Evolutionary conservation across 2,329 filamentous ascomycete genomes (phyloP).

Genomic region (Stenocarpella maydis): DNA sequence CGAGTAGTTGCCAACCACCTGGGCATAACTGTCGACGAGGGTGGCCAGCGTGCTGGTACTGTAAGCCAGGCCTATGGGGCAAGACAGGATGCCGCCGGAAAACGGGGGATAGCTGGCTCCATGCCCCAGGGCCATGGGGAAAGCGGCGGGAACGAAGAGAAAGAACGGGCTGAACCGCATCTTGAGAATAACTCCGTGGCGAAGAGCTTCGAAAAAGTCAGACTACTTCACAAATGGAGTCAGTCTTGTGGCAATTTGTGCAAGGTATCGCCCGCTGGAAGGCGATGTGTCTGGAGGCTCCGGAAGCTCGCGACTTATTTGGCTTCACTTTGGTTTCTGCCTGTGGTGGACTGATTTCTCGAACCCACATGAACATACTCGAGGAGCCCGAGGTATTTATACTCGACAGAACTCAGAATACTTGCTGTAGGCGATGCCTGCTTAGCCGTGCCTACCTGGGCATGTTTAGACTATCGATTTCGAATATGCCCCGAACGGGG

Average conservation of each 20-base stretch:
- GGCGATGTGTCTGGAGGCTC: neutral
- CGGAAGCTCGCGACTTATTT: neutral
- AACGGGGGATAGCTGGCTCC: neutral
- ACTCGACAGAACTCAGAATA: neutral
- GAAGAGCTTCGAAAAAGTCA: neutral
- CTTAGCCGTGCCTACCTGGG: neutral
- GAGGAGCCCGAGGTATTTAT: neutral
- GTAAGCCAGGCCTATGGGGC: neutral
- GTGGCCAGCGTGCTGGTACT: neutral
- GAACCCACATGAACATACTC: neutral
- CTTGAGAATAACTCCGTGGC: neutral
- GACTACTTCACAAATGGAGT: neutral
- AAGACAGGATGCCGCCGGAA: neutral
- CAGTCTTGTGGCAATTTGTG: too few species aligned
- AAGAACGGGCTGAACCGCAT: neutral
- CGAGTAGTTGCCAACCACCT: slow-evolving; percentile 33
- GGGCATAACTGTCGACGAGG: slow-evolving; percentile 25
- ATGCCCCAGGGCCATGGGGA: neutral
- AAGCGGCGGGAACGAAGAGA: neutral
- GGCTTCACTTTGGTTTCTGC: neutral
- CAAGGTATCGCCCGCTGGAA: neutral
- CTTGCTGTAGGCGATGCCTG: neutral
- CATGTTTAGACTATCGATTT: neutral
- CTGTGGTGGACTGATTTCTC: neutral
- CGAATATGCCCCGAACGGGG: neutral